Percentiles rank a stretch among this genome's conserved stretches.
Evolutionary conservation across 495 filamentous ascomycete genomes (phyloP).

Genomic region (Penicillium paradoxum): DNA sequence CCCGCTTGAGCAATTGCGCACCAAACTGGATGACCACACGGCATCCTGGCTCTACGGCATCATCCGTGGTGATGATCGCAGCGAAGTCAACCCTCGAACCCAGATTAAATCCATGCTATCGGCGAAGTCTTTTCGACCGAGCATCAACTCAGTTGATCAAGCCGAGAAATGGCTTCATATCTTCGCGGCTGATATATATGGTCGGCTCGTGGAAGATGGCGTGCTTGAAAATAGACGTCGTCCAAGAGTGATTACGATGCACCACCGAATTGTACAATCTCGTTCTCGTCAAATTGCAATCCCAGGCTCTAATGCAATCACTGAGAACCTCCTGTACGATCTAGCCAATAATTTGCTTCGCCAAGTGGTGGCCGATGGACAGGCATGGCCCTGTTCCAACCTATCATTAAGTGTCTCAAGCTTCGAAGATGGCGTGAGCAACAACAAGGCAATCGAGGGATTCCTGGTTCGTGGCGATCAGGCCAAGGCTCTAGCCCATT

Average conservation of each 20-base stretch:
- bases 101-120: slow-evolving; percentile 98
- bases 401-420: slow-evolving; percentile 79
- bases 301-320: slow-evolving; percentile 65
- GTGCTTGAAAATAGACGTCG: slow-evolving; percentile 83
- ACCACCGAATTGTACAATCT: slow-evolving; percentile 67
- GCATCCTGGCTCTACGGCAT: slow-evolving; percentile 84
- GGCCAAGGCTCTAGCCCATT: slow-evolving; percentile 48
- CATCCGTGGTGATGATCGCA: slow-evolving; percentile 78
- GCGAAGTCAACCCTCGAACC: slow-evolving; percentile 85
- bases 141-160: slow-evolving; percentile 74
- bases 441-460: slow-evolving; percentile 78
- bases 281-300: slow-evolving; percentile 72
- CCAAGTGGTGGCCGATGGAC: slow-evolving; percentile 71
- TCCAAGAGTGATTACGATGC: slow-evolving; percentile 77
- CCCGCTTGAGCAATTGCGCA: slow-evolving; percentile 71
- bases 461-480: slow-evolving; percentile 79
- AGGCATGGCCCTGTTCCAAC: slow-evolving; percentile 82
- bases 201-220: slow-evolving; percentile 85
- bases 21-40: slow-evolving; percentile 77
- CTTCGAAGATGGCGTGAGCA: slow-evolving; percentile 80
- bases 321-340: slow-evolving; percentile 68
- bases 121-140: slow-evolving; percentile 89
- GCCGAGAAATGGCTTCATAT: slow-evolving; percentile 84
- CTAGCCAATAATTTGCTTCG: slow-evolving; percentile 69
- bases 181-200: slow-evolving; percentile 89